Conservation (phyloP, 2,329 filamentous ascomycete species). For the Nectriaceae sp. region DNA sequence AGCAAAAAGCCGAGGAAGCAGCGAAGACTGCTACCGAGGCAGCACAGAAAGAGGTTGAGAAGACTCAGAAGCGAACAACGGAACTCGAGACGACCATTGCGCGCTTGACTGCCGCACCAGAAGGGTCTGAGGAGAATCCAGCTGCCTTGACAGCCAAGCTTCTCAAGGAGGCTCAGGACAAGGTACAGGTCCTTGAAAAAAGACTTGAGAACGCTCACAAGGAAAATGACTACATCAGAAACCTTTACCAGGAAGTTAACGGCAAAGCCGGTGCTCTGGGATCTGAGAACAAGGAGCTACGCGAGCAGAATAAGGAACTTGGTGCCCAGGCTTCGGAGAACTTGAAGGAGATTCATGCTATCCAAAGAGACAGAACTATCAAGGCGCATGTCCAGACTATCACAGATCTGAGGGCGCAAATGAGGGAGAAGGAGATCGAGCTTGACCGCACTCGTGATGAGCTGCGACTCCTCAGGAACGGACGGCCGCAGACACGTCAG, state of each 20-base stretch:
- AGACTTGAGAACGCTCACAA: slow-evolving; percentile 43
- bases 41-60: slow-evolving; percentile 38
- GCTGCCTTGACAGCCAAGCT: slow-evolving; percentile 31
- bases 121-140: slow-evolving; percentile 26
- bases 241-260: slow-evolving; percentile 61
- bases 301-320: slow-evolving; percentile 42
- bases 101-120: slow-evolving; percentile 29
- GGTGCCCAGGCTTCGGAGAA: slow-evolving; percentile 46
- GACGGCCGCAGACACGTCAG: slow-evolving; percentile 57
- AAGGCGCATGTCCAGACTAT: slow-evolving; percentile 40
- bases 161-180: slow-evolving; percentile 38
- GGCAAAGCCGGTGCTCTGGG: slow-evolving; percentile 46
- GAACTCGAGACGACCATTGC: slow-evolving; percentile 38
- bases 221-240: slow-evolving; percentile 58
- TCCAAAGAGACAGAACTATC: slow-evolving; percentile 41
- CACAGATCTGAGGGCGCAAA: slow-evolving; percentile 41
- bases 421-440: slow-evolving; percentile 55
- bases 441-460: slow-evolving; percentile 52
- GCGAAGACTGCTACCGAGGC: slow-evolving; percentile 30
- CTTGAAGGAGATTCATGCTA: slow-evolving; percentile 47
- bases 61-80: slow-evolving; percentile 37
- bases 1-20: slow-evolving; percentile 39
- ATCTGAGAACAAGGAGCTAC: slow-evolving; percentile 49
- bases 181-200: slow-evolving; percentile 44
- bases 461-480: slow-evolving; percentile 47